Conservation (phyloP, 495 filamentous ascomycete species). For the Bathelium albidoporum region DNA sequence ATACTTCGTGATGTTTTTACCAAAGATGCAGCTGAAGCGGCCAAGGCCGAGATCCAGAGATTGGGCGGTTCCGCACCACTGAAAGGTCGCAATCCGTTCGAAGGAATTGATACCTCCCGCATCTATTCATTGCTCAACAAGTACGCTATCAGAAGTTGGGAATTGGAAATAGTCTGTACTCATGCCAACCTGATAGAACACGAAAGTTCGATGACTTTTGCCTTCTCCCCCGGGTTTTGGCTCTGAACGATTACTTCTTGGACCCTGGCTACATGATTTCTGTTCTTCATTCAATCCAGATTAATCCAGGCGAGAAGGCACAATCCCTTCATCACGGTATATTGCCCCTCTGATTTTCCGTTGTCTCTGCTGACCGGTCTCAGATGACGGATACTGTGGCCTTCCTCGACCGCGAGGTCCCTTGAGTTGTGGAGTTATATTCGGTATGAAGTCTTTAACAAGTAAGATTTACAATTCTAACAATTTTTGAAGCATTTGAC, state of each 20-base stretch:
- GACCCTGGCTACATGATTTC: conserved; percentile 21
- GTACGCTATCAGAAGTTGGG: background rate
- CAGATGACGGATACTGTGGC: conserved; percentile 23
- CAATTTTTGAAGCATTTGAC: conserved; percentile 17
- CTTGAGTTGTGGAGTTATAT: conserved; percentile 21
- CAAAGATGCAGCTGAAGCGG: conserved; percentile 12
- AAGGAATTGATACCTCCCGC: conserved; percentile 25
- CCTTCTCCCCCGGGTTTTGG: conserved; percentile 21
- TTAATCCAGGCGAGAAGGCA: conserved; percentile 20
- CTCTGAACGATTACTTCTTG: conserved; percentile 29
- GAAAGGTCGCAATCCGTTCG: conserved; percentile 25
- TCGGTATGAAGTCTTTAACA: conserved; percentile 9
- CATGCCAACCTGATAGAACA: background rate
- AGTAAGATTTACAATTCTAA: background rate
- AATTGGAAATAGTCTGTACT: background rate
- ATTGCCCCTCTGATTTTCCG: background rate
- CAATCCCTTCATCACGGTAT: conserved; percentile 26
- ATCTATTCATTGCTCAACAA: conserved; percentile 28
- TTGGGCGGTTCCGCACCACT: background rate
- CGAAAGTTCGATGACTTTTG: conserved; percentile 26
- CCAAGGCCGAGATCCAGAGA: conserved; percentile 18
- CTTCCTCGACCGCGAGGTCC: conserved; percentile 16
- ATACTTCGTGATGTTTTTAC: conserved; percentile 25
- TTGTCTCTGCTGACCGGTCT: background rate
- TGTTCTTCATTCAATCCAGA: conserved; percentile 25